Conservation (phyloP, 176 grass and related monocot species). For the Musa schizocarpa region DNA sequence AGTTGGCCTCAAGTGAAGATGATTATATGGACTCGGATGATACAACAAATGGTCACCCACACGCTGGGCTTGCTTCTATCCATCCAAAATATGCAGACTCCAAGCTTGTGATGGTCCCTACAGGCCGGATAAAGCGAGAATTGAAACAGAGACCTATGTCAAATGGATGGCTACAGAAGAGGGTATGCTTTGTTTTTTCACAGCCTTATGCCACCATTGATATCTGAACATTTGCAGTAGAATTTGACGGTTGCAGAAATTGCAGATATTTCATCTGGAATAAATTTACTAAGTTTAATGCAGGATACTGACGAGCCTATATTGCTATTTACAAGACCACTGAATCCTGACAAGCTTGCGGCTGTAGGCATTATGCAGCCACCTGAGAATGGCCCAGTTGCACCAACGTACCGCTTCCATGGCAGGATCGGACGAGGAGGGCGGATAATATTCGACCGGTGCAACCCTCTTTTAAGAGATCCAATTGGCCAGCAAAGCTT, state of each 20-base stretch:
- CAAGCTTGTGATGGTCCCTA: constrained; percentile 47
- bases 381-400: constrained; percentile 35
- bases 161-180: constrained; percentile 79
- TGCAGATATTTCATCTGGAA: constrained; percentile 7
- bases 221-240: background rate
- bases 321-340: constrained; percentile 66
- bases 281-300: background rate
- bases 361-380: constrained; percentile 53
- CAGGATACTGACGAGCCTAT: constrained; percentile 77
- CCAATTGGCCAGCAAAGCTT: constrained; percentile 38
- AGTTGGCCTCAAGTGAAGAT: constrained; percentile 86
- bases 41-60: constrained; percentile 52
- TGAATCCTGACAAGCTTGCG: constrained; percentile 51
- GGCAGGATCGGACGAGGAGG: constrained; percentile 87
- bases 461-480: constrained; percentile 46
- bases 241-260: background rate
- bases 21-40: constrained; percentile 79
- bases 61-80: constrained; percentile 33
- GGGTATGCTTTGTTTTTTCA: constrained; percentile 32
- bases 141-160: constrained; percentile 49
- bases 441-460: constrained; percentile 89
- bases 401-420: constrained; percentile 42
- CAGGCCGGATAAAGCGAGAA: constrained; percentile 51
- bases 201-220: too few relatives aligned
- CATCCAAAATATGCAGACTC: constrained; percentile 40